These are phyloP conservation scores for Diutina neorugosa DNA, from an alignment of 1,139 yeast species.

Conservation along the genomic window DNA sequence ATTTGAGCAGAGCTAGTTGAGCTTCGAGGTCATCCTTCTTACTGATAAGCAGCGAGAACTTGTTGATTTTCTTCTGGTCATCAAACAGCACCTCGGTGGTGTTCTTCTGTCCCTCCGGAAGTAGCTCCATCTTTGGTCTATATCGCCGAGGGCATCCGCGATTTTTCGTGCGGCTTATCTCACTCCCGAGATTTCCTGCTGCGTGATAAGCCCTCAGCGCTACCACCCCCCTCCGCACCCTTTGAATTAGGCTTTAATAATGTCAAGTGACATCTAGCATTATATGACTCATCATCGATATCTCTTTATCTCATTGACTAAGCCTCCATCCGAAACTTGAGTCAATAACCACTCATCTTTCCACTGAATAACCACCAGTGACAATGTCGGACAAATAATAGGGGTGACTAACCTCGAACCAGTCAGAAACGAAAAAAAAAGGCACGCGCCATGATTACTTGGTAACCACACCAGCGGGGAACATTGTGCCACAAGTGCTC, in stretches of 20 bases:
- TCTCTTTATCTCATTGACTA: too few species aligned
- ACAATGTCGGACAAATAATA: not conserved
- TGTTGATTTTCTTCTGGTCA: constrained; percentile 83
- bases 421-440: not conserved
- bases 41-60: constrained; percentile 70
- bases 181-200: not conserved
- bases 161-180: not conserved
- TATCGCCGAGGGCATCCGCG: not conserved
- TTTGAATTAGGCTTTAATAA: too few species aligned
- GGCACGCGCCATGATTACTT: not conserved
- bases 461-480: not conserved
- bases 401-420: not conserved
- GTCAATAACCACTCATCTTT: not conserved
- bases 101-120: constrained; percentile 58
- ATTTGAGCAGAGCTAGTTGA: constrained; percentile 37
- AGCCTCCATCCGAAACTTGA: not conserved
- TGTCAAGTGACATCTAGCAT: not conserved
- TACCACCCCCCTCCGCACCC: too few species aligned
- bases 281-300: not conserved
- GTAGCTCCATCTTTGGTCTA: constrained; percentile 30
- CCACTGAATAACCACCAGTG: not conserved
- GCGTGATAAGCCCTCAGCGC: too few species aligned
- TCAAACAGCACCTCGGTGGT: constrained; percentile 72
- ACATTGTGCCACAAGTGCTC: not conserved
- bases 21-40: constrained; percentile 48